phyloP scores from a whole-genome alignment of 371 early-diverging fungal species.

The Mortierella sp. region DNA sequence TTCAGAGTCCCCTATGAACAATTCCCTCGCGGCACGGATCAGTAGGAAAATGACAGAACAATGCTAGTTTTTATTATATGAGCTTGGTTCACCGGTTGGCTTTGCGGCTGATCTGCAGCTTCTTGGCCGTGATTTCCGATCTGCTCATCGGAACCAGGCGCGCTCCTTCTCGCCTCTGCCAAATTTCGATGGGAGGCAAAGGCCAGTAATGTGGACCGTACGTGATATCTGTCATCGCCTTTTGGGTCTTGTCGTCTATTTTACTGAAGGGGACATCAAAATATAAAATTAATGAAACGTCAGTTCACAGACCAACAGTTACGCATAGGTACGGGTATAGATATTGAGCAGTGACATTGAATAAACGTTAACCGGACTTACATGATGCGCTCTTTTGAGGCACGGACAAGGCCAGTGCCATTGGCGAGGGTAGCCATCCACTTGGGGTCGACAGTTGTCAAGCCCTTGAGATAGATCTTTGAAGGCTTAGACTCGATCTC shows the following conservation, averaged over 20 bases:
- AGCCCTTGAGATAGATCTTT: conserved; percentile 81
- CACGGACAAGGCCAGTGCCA: conserved; percentile 73
- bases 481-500: conserved; percentile 54
- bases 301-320: too few species aligned
- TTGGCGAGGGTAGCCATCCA: conserved; percentile 80
- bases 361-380: too few species aligned
- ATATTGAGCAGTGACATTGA: too few species aligned
- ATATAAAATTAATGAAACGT: too few species aligned
- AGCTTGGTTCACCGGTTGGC: conserved; percentile 33
- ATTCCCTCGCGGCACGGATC: too few species aligned
- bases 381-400: conserved; percentile 75
- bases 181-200: conserved; percentile 76
- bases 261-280: too few species aligned
- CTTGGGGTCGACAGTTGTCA: conserved; percentile 80
- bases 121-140: conserved; percentile 49
- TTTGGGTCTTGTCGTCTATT: conserved; percentile 73
- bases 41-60: too few species aligned
- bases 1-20: too few species aligned
- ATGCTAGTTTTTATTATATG: neutral
- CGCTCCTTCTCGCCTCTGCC: conserved; percentile 72
- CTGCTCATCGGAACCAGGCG: conserved; percentile 67
- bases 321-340: too few species aligned
- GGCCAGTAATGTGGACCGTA: conserved; percentile 85
- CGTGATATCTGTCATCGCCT: conserved; percentile 70
- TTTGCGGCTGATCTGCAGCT: conserved; percentile 51